A percentile compares a stretch with the other conserved stretches of the same genome.
Evolutionary conservation across 2,329 filamentous ascomycete species (phyloP).

Genomic region (Aspergillus niger): DNA sequence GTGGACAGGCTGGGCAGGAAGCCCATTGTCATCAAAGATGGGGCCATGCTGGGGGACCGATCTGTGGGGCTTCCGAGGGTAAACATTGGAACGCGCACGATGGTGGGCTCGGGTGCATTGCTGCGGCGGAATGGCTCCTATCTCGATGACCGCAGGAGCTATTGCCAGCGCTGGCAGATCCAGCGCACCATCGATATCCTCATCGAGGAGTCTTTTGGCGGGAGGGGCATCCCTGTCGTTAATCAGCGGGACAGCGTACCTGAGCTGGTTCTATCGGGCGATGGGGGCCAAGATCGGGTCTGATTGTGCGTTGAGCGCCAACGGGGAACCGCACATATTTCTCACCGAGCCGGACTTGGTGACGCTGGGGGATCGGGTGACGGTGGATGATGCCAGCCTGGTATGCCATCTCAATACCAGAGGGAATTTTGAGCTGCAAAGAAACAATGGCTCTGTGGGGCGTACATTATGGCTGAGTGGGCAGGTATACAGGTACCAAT

Average conservation of each 20-base stretch:
- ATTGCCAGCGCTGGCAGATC: constrained; percentile 62
- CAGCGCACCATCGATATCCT: constrained; percentile 56
- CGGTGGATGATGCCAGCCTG: constrained; percentile 58
- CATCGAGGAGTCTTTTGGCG: constrained; percentile 53
- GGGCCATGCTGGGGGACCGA: constrained; percentile 60
- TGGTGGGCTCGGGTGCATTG: constrained; percentile 58
- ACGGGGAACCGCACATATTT: constrained; percentile 54
- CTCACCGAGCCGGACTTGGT: constrained; percentile 62
- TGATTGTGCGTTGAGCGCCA: constrained; percentile 59
- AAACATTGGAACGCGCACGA: constrained; percentile 50
- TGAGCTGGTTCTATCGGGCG: constrained; percentile 56
- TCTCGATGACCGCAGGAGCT: constrained; percentile 54
- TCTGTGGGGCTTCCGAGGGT: constrained; percentile 57
- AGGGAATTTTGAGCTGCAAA: constrained; percentile 59
- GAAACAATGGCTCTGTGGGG: too few species aligned
- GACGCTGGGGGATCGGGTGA: constrained; percentile 47
- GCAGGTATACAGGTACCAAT: too few species aligned
- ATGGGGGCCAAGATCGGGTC: constrained; percentile 57
- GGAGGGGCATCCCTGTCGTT: constrained; percentile 55
- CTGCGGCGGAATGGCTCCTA: constrained; percentile 52
- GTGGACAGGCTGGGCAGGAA: constrained; percentile 56
- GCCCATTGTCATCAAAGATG: constrained; percentile 49
- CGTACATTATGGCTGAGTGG: too few species aligned
- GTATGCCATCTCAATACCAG: constrained; percentile 60
- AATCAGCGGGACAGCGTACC: constrained; percentile 56